Base-by-base conservation (phyloP, 2,329 filamentous ascomycete species). In the Mycosphaerella sp. region DNA sequence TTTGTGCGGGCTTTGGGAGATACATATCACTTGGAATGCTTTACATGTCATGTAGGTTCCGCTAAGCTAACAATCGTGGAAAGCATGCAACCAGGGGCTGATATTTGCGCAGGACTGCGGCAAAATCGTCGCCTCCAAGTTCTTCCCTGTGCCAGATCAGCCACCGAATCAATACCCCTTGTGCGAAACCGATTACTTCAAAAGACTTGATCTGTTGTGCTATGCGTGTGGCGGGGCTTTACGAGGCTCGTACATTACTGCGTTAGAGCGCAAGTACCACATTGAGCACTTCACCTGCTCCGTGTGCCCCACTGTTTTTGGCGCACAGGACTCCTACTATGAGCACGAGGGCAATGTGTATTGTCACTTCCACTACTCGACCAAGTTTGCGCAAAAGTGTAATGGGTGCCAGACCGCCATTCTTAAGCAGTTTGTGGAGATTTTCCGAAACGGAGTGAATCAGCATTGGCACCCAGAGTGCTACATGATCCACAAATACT, bases 401-500 rank as follows among this genome's bases (percentile, higher is more conserved):
- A 95, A 95, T 70, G 93, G 93, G 61, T 98, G 93, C 67, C 90
- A 95, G 67, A 96, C 92, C 2, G 89, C 93, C 49, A 98, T 98
- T 59, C 78, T 98, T 42, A 98, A 98, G 75, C 93, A 98, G 70
- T 98, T 98, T 70, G 93, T 98, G 57, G 93, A 98, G 72, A 97
- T 98, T 58, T 98, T 91, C 73, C 86, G 93, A 64, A 97, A 97
- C 71, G 92, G 92, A 1, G 88, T 95, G 69, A 96, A 97, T 68
- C 93, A 98, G 68, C 93, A 98, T 70, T 98, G 93, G 93, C 93
- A 98, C 69, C 93, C 93, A 1, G 93, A 98, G 73, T 98, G 93
- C 72, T 98, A 98, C 73, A 98, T 98, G 93, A 98, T 98, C 59
- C 93, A 98, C 75, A 98, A 98, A 68, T 98, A 97, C 73, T 98